These are phyloP conservation scores for Fusarium dimerum DNA, from an alignment of 2,329 filamentous ascomycete species.

Conservation along the genomic window DNA sequence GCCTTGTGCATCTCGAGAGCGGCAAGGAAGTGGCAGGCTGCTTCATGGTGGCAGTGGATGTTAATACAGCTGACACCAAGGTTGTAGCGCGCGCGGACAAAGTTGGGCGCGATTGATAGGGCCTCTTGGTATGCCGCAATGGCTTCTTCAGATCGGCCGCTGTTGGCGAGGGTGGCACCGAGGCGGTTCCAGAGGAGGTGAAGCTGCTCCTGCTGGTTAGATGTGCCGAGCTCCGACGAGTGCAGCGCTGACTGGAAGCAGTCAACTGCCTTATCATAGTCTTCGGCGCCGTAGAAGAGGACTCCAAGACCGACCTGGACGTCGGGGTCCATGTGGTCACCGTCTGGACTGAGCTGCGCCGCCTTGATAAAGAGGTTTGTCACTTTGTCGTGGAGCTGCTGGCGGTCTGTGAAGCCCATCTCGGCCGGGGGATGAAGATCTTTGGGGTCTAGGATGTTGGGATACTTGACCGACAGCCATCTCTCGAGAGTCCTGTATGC, in stretches of 20 bases:
- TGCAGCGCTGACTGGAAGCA: conserved; percentile 93
- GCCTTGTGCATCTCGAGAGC: conserved; percentile 95
- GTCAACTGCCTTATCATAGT: conserved; percentile 98
- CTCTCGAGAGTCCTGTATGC: conserved; percentile 95
- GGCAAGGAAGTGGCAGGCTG: conserved; percentile 87
- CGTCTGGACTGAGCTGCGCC: conserved; percentile 86
- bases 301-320: conserved; percentile 97
- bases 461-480: conserved; percentile 96
- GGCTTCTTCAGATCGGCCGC: conserved; percentile 88
- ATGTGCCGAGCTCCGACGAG: conserved; percentile 78
- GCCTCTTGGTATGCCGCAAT: conserved; percentile 96
- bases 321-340: conserved; percentile 96
- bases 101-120: conserved; percentile 87
- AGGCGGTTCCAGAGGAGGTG: conserved; percentile 97
- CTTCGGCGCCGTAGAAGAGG: conserved; percentile 95
- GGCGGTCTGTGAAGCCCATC: conserved; percentile 90
- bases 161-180: conserved; percentile 93
- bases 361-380: conserved; percentile 90
- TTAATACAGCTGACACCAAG: conserved; percentile 96
- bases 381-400: conserved; percentile 85
- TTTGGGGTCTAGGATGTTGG: conserved; percentile 71
- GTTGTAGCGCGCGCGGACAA: conserved; percentile 95
- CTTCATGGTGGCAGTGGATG: conserved; percentile 91
- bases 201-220: conserved; percentile 82
- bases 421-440: conserved; percentile 76